phyloP scores from a whole-genome alignment of 345 rosid genomes.

The Populus davidiana region DNA sequence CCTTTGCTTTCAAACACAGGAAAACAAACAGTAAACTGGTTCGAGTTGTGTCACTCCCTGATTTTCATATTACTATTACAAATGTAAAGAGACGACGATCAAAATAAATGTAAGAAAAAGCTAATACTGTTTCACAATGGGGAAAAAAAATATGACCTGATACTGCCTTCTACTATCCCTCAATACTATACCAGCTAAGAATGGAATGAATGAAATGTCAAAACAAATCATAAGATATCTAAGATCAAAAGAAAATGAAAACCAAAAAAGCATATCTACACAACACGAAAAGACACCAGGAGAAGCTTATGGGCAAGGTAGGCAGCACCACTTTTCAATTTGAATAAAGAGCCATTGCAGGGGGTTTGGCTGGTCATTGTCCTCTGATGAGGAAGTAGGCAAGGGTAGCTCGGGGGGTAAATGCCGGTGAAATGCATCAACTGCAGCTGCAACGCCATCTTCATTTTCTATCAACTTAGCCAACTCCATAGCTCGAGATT shows the following conservation, averaged over 20 bases:
- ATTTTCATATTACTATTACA: background rate
- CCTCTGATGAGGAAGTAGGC: constrained; percentile 36
- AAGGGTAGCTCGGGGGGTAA: constrained; percentile 70
- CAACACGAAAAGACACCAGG: constrained; percentile 12
- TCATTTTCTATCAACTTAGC: constrained; percentile 80
- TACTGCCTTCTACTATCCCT: background rate
- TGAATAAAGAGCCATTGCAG: constrained; percentile 64
- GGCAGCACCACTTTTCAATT: constrained; percentile 67
- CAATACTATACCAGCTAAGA: background rate
- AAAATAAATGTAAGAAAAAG: background rate
- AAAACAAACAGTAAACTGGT: background rate
- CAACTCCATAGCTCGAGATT: constrained; percentile 59
- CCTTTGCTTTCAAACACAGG: background rate
- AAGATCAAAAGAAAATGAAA: background rate
- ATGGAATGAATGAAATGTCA: constrained; percentile 38
- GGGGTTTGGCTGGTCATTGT: constrained; percentile 46
- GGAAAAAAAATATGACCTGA: background rate
- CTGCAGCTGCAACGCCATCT: constrained; percentile 91
- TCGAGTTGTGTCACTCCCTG: background rate
- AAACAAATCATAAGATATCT: background rate
- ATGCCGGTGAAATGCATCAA: constrained; percentile 85
- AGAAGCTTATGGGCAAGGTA: constrained; percentile 35
- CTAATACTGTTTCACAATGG: background rate
- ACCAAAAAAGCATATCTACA: constrained; percentile 14
- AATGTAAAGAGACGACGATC: background rate